A percentile compares a stretch with the other conserved stretches of the same genome.
These are phyloP conservation scores for Meripilus lineatus DNA, from an alignment of 1,284 basidiomycete species.

Conservation along the genomic window DNA sequence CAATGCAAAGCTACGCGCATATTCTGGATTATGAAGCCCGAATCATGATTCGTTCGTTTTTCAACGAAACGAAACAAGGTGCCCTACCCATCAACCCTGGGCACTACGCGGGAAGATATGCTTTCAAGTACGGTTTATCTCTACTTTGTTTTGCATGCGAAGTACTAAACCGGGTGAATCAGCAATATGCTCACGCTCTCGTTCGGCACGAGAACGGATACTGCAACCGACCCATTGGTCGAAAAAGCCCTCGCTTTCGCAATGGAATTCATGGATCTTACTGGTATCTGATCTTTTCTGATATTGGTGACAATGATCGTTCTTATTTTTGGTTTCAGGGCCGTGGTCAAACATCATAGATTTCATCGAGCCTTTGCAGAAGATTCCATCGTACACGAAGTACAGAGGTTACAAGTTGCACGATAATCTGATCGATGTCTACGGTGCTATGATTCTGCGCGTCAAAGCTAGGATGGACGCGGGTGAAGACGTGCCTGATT, in stretches of 20 bases:
- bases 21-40: slow-evolving; percentile 33
- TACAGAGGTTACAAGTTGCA: slow-evolving; percentile 29
- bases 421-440: slow-evolving; percentile 27
- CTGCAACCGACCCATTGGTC: slow-evolving; percentile 27
- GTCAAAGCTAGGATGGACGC: slow-evolving; percentile 28
- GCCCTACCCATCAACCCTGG: slow-evolving; percentile 29
- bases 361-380: slow-evolving; percentile 35
- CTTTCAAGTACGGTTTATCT: slow-evolving; percentile 25
- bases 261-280: slow-evolving; percentile 33
- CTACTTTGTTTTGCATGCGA: not conserved
- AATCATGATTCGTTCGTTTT: slow-evolving; percentile 30
- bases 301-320: slow-evolving; percentile 16
- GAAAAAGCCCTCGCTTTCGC: slow-evolving; percentile 26
- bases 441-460: slow-evolving; percentile 32
- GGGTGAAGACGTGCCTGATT: slow-evolving; percentile 33
- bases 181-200: slow-evolving; percentile 33
- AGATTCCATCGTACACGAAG: slow-evolving; percentile 28
- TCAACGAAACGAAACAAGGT: slow-evolving; percentile 24
- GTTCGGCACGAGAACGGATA: slow-evolving; percentile 32
- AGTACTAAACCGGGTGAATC: not conserved
- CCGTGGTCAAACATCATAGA: slow-evolving; percentile 38
- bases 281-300: slow-evolving; percentile 13
- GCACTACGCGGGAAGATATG: slow-evolving; percentile 29
- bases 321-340: too few relatives aligned
- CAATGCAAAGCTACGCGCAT: slow-evolving; percentile 29